Base-by-base conservation (phyloP, 2,329 filamentous ascomycete genomes). In the Talaromyces sp. region DNA sequence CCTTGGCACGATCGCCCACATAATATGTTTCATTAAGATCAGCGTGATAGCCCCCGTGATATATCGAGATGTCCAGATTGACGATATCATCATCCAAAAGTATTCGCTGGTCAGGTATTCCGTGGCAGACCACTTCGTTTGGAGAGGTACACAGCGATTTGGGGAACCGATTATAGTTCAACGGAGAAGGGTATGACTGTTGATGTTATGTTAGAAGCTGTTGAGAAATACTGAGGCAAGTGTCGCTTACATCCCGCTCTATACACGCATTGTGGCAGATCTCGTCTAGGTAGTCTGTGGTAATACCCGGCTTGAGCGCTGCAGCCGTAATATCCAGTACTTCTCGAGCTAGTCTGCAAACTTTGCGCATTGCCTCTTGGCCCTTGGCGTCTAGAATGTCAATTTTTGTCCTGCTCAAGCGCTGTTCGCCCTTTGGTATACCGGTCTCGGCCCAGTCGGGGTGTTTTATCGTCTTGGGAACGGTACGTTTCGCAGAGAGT, bases 1-100 rank as follows among this genome's bases (percentile, higher is more conserved):
- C 86, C 71, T 85, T 84, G 51, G 92, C 89, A 68, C 87, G 88
- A 66, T 92, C 88, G 55, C 92, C 92, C 38, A 97, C 87, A 73
- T 97, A 97, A 77, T 96, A 97, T 5, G 92, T 97, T 79, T 96
- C 92, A 78, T 97, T 97, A 56, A 97, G 77, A 71, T 97, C 92
- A 61, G 90, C 90, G 72, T 97, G 92, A 77, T 92, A 96, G 56
- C 92, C 92, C 57, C 87, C 88, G 72, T 96, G 90, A 75, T 92
- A 97, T 31, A 97, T 79, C 0, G 91, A 91, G 2, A 97, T 89
- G 68, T 97, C 92, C 64, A 97, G 90, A 76, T 97, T 97, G 68
- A 97, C 79, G 64, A 97, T 96, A 72, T 97, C 92, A 62, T 92
- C 92, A 67, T 97, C 91, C 58, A 90, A 76, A 3, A 97, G 83